Evolutionary conservation across 495 filamentous ascomycete species (phyloP), one percentile per base, ranked within the genome.

Genomic region (Extremus antarcticus): DNA sequence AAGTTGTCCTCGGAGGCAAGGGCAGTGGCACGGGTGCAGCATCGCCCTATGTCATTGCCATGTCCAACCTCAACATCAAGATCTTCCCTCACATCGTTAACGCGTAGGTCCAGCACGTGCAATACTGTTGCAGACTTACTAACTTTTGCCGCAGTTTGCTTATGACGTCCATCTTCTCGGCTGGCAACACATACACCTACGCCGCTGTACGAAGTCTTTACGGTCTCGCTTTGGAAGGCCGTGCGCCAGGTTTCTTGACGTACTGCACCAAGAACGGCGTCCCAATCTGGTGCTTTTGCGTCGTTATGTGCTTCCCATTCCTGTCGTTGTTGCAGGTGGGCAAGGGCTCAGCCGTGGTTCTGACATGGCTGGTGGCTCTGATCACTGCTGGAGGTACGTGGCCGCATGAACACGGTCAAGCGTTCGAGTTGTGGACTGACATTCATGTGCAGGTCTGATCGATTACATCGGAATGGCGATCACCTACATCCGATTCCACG

Each of bases 181-280:
- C 88, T 0, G 88, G 88, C 2, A 94, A 94, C 66, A 85, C 84
- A 43, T 91, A 90, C 67, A 81, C 87, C 29, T 94, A 89, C 70
- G 88, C 83, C 64, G 87, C 86, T 4, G 87, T 82, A 43, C 78
- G 88, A 38, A 83, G 79, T 49, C 67, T 94, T 16, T 87, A 87
- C 65, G 87, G 85, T 4, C 75, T 94, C 22, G 82, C 85, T 0
- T 71, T 86, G 55, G 84, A 82, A 41, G 71, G 74, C 46, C 74
- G 74, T 50, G 87, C 87, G 0, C 87, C 87, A 0, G 69, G 62
- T 19, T 63, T 89, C 51, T 75, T 94, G 47, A 72, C 73, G 0
- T 78, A 75, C 58, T 88, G 84, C 53, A 79, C 78, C 3, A 70
- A 70, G 55, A 66, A 67, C 20, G 83, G 83, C n/a, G 75, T 85